These are phyloP conservation scores for Penicillium sp. DNA, from an alignment of 2,329 filamentous ascomycete species.

Conservation along the genomic window DNA sequence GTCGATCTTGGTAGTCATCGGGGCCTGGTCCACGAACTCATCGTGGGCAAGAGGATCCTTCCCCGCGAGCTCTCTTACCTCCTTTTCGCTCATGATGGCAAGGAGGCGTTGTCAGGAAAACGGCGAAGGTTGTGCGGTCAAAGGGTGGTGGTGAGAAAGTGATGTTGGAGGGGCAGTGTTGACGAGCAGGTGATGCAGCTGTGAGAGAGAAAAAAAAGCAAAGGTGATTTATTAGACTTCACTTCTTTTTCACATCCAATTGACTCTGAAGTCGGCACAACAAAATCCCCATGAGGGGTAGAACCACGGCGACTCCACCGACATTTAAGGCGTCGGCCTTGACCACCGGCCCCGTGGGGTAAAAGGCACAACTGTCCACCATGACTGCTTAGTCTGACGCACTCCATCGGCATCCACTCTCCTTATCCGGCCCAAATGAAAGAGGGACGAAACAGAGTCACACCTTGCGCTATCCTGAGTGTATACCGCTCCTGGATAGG, in stretches of 20 bases:
- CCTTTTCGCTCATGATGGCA: constrained; percentile 17
- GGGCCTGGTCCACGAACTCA: constrained; percentile 10
- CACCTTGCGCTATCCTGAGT: background rate
- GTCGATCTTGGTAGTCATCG: background rate
- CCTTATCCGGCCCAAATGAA: background rate
- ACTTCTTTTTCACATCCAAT: background rate
- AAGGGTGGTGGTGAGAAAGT: background rate
- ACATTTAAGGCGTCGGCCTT: constrained; percentile 3
- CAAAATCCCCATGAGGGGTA: background rate
- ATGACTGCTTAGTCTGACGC: too few relatives aligned
- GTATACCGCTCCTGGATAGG: background rate
- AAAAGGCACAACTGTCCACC: background rate
- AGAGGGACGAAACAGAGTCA: background rate
- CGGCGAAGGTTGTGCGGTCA: background rate
- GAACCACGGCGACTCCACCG: background rate
- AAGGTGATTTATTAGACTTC: background rate
- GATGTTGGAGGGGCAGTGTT: background rate
- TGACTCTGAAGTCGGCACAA: background rate
- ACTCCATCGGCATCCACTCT: too few relatives aligned
- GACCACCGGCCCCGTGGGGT: constrained; percentile 4
- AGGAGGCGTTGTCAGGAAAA: background rate
- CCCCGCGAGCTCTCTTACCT: constrained; percentile 9
- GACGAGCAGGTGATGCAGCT: background rate
- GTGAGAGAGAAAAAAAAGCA: background rate
- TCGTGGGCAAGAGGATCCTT: constrained; percentile 14